Percentiles rank a stretch among this genome's conserved stretches.
phyloP scores from a whole-genome alignment of 148 eudicot species.

The Persicaria tinctoria region DNA sequence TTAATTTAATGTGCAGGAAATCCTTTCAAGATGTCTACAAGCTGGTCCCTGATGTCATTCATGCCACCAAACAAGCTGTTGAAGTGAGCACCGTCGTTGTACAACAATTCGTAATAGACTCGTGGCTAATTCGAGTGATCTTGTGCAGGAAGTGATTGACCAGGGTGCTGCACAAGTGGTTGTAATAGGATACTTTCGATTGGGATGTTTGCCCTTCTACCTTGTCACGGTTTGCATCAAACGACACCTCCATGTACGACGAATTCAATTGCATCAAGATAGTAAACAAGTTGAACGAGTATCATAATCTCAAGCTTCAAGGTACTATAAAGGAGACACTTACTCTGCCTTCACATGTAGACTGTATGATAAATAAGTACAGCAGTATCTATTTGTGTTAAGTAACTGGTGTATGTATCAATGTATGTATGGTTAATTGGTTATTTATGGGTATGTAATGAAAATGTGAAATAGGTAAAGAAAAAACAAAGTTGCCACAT shows the following conservation, averaged over 20 bases:
- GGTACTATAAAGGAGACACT: slow-evolving; percentile 16
- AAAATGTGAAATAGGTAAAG: no score
- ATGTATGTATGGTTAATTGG: not conserved
- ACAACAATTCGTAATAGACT: not conserved
- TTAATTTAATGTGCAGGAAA: not conserved
- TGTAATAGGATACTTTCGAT: slow-evolving; percentile 21
- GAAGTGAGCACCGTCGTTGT: not conserved
- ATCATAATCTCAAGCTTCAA: slow-evolving; percentile 19
- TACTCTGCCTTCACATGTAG: slow-evolving; percentile 8
- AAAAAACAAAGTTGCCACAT: not conserved
- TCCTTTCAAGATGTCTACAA: not conserved
- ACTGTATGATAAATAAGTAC: not conserved
- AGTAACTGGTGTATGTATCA: not conserved
- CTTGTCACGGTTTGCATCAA: not conserved
- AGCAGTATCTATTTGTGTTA: not conserved
- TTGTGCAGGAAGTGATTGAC: slow-evolving; percentile 24
- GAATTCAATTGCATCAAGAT: slow-evolving; percentile 14
- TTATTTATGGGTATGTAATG: no score
- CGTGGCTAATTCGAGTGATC: not conserved
- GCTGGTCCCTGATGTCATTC: slow-evolving; percentile 15
- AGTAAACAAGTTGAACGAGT: slow-evolving; percentile 14
- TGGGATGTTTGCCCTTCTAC: slow-evolving; percentile 17
- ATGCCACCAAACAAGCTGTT: not conserved
- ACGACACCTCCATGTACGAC: slow-evolving; percentile 13
- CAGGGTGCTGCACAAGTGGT: slow-evolving; percentile 17